A percentile compares a stretch with the other conserved stretches of the same genome.
Evolutionary conservation across 768 basidiomycete genomes (phyloP).

Genomic region (Crepidotus variabilis): DNA sequence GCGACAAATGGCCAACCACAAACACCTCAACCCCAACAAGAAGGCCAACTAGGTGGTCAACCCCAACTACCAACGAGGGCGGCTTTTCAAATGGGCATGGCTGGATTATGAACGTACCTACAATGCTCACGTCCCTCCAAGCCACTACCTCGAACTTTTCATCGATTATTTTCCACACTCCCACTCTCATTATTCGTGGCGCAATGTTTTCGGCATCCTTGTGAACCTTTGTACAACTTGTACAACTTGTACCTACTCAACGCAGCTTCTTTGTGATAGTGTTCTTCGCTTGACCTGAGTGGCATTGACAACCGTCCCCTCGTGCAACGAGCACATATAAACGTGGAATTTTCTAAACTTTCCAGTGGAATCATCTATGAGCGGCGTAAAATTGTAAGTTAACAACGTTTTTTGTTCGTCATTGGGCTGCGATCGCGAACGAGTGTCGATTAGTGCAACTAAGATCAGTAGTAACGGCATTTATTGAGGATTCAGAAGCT

Average conservation of each 20-base stretch:
- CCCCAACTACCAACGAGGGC: conserved; percentile 36
- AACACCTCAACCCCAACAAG: conserved; percentile 19
- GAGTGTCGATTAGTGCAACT: not conserved
- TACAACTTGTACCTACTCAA: conserved; percentile 1
- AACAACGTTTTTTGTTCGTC: not conserved
- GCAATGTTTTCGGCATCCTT: conserved; percentile 7
- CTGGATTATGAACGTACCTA: conserved; percentile 34
- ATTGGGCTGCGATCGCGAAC: not conserved
- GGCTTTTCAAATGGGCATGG: conserved; percentile 51
- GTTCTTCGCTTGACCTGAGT: conserved; percentile 3
- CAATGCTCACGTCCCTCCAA: conserved; percentile 5
- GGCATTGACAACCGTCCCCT: no score
- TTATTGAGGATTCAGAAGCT: no score
- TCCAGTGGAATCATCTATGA: no score
- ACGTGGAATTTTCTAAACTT: no score
- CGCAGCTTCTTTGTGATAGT: not conserved
- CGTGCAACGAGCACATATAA: no score
- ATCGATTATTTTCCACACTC: conserved; percentile 8
- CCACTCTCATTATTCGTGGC: conserved; percentile 5
- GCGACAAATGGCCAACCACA: conserved; percentile 19
- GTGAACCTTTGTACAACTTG: conserved; percentile 16
- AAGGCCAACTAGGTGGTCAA: conserved; percentile 38
- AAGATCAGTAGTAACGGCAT: not conserved
- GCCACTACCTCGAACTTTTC: conserved; percentile 13
- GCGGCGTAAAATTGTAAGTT: not conserved